Evolutionary conservation across 1,284 basidiomycete genomes (phyloP).

Genomic region (Trametes sp.): DNA sequence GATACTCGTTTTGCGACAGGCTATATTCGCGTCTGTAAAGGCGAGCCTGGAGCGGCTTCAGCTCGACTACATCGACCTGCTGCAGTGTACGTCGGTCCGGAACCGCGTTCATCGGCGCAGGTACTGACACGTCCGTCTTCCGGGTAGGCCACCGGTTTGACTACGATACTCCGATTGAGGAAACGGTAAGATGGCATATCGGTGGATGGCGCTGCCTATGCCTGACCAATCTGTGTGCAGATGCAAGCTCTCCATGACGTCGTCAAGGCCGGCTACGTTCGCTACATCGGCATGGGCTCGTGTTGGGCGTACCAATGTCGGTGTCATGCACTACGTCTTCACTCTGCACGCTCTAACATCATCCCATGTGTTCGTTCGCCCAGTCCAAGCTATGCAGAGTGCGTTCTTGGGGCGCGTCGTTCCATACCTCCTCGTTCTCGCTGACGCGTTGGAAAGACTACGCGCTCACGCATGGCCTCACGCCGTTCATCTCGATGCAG

Average conservation of each 20-base stretch:
- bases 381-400: slow-evolving; percentile 42
- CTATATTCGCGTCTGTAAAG: slow-evolving; percentile 52
- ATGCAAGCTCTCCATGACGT: slow-evolving; percentile 48
- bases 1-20: no score
- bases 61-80: slow-evolving; percentile 52
- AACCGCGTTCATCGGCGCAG: no score
- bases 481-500: slow-evolving; percentile 51
- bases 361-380: slow-evolving; percentile 35
- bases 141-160: slow-evolving; percentile 41
- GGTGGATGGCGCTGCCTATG: background rate
- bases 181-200: slow-evolving; percentile 28
- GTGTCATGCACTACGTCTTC: background rate
- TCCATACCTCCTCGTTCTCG: background rate
- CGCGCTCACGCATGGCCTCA: slow-evolving; percentile 40
- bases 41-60: slow-evolving; percentile 47
- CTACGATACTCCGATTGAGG: slow-evolving; percentile 39
- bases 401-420: background rate
- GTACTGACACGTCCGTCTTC: slow-evolving; percentile 31
- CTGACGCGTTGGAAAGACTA: slow-evolving; percentile 34
- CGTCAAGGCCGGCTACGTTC: slow-evolving; percentile 45
- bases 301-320: slow-evolving; percentile 41
- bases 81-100: slow-evolving; percentile 39
- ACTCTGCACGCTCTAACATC: background rate
- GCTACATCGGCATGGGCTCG: slow-evolving; percentile 51
- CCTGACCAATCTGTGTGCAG: slow-evolving; percentile 6